These are phyloP conservation scores for Mallotus repandus DNA, from an alignment of 441 rosid species.

Conservation along the genomic window DNA sequence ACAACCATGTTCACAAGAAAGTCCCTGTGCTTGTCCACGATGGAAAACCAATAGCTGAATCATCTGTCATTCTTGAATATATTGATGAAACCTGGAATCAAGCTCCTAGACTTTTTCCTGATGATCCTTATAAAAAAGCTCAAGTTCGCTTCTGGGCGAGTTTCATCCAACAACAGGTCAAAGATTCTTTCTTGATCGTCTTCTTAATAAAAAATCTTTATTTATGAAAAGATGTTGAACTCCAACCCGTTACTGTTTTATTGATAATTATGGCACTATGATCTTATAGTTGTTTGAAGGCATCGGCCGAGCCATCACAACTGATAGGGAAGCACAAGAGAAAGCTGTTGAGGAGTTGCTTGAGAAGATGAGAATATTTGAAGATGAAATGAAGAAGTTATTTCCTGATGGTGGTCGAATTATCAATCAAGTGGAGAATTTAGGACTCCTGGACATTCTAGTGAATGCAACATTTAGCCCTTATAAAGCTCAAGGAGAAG, in stretches of 20 bases:
- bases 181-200: not conserved
- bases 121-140: not conserved
- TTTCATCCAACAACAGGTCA: not conserved
- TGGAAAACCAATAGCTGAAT: not conserved
- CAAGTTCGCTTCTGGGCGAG: not conserved
- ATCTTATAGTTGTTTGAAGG: slow-evolving; percentile 30
- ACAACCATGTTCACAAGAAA: not conserved
- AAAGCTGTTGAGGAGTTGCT: slow-evolving; percentile 28
- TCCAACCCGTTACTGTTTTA: too few relatives aligned
- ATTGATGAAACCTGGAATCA: slow-evolving; percentile 3
- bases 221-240: too few relatives aligned
- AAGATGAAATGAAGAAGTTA: slow-evolving; percentile 40
- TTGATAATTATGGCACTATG: not conserved
- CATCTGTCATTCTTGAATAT: not conserved
- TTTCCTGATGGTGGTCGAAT: not conserved
- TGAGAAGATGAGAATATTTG: slow-evolving; percentile 40
- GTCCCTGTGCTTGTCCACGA: not conserved
- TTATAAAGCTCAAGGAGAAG: slow-evolving; percentile 35
- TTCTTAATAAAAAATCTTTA: not conserved
- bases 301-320: slow-evolving; percentile 16
- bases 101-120: not conserved
- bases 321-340: slow-evolving; percentile 36
- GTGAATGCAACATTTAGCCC: slow-evolving; percentile 28
- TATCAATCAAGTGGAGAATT: not conserved
- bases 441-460: slow-evolving; percentile 25